Evolutionary conservation across 768 basidiomycete species (phyloP).

Genomic region (Phylloporus rhodoxanthus): DNA sequence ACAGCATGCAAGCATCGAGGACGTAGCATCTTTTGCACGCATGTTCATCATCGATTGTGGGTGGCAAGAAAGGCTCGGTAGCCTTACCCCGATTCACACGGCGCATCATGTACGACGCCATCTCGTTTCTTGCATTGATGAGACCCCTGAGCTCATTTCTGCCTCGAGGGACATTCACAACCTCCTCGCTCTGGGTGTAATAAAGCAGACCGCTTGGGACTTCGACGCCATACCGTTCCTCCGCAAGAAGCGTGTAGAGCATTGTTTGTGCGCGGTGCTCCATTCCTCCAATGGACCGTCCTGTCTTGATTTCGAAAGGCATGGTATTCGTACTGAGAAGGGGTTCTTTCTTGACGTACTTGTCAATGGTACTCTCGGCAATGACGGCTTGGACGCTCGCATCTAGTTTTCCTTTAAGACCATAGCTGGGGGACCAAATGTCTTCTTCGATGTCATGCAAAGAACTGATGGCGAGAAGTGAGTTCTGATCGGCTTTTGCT

Average conservation of each 20-base stretch:
- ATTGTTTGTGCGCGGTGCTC: conserved; percentile 98
- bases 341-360: conserved; percentile 12
- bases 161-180: conserved; percentile 73
- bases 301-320: conserved; percentile 97
- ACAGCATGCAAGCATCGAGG: conserved; percentile 88
- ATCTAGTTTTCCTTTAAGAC: conserved; percentile 93
- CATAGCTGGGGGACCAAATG: conserved; percentile 94
- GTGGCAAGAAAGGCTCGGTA: conserved; percentile 66
- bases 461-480: conserved; percentile 64
- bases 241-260: conserved; percentile 87
- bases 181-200: conserved; percentile 88
- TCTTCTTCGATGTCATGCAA: conserved; percentile 93
- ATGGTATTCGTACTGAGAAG: conserved; percentile 32
- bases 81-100: conserved; percentile 31
- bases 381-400: conserved; percentile 74
- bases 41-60: conserved; percentile 77
- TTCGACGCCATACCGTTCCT: conserved; percentile 82
- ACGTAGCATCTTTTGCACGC: conserved; percentile 78
- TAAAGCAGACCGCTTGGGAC: conserved; percentile 83
- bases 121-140: conserved; percentile 74
- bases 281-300: conserved; percentile 67
- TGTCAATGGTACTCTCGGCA: conserved; percentile 36
- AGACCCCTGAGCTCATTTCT: conserved; percentile 82
- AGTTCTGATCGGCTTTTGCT: conserved; percentile 40
- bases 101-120: conserved; percentile 71